Evolutionary conservation across 495 filamentous ascomycete genomes (phyloP), one percentile per base, ranked within the genome.

Genomic region (Trichodelitschia bisporula): DNA sequence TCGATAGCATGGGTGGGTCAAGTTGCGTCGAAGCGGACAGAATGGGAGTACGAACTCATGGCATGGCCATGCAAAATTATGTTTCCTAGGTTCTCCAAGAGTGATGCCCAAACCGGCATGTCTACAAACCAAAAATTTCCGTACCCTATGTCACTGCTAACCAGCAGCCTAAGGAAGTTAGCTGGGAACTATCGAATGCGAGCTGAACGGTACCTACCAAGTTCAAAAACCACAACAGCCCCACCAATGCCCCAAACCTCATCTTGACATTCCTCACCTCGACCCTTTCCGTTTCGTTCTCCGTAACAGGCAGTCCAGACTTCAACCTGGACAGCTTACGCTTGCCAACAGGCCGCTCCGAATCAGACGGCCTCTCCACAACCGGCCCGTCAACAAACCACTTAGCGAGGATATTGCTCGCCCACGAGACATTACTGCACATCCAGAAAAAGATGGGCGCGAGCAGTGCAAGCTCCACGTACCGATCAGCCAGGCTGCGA

Each of bases 381-480:
- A 23, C 36, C 15, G 10, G 15, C 14, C 25, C 11, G 5, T 14
- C 18, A 13, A 36, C 20, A 20, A 39, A 19, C 36, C 36, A 39
- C 12, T 11, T 19, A 1, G 31, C 32, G 19, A 42, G 4, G 4
- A 29, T 25, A 15, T 13, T 24, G 3, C 33, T 43, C 10, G 40
- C 37, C 30, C 10, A 9, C 5, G 4, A 15, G 15, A 32, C 26
- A 9, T 18, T 16, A 30, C 26, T 36, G 8, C 21, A 29, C 13
- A 35, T 8, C 34, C 35, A 43, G 4, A 43, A 3, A 18, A 41
- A 42, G 5, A 44, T 29, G 9, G 41, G 38, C 1, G 41, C 41
- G 4, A 46, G 15, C 4, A 44, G 2, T 4, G 37, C 29, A 4
- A 44, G 30, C 14, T 44, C 40, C 16, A 36, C 19, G 36, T 34